These are phyloP conservation scores for Leishmania amazonensis DNA, from an alignment of 208 protist species.

Conservation along the genomic window DNA sequence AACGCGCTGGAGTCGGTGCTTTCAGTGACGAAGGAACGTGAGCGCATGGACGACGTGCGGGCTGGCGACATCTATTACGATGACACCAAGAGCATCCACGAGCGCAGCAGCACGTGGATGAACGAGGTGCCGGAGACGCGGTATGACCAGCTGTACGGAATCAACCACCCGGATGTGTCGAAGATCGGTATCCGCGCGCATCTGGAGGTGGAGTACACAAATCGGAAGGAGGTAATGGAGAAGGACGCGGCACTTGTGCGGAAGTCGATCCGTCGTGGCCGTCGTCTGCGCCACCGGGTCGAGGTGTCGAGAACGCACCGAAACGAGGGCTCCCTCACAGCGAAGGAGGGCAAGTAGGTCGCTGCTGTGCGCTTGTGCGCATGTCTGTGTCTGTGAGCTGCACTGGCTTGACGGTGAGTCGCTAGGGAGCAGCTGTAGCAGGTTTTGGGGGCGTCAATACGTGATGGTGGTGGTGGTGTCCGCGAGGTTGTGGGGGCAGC, in stretches of 20 bases:
- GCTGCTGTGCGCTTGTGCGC: neutral
- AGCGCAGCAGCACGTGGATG: conserved; percentile 84
- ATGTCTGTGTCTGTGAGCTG: neutral
- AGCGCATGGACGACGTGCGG: conserved; percentile 80
- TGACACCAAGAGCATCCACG: conserved; percentile 63
- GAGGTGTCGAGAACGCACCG: conserved; percentile 79
- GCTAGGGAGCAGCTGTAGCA: too few species aligned
- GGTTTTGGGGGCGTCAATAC: neutral
- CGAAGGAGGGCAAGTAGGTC: conserved; percentile 18
- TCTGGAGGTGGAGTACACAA: conserved; percentile 81
- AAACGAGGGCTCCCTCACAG: conserved; percentile 53
- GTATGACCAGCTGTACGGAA: conserved; percentile 88
- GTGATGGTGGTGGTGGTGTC: neutral
- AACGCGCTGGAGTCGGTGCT: conserved; percentile 69
- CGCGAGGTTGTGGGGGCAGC: neutral
- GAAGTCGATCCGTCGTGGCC: conserved; percentile 63
- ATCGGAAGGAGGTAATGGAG: conserved; percentile 76
- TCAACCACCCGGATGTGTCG: conserved; percentile 81
- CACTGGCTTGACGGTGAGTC: neutral
- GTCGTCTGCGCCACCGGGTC: conserved; percentile 76
- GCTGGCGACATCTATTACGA: conserved; percentile 87
- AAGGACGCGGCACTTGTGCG: conserved; percentile 78
- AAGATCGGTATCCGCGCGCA: conserved; percentile 89
- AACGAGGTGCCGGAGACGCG: conserved; percentile 89
- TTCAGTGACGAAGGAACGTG: conserved; percentile 44